Evolutionary conservation across 164 flowering plant genomes (phyloP), one percentile per base, ranked within the genome.

Genomic region (Pachysandra terminalis): DNA sequence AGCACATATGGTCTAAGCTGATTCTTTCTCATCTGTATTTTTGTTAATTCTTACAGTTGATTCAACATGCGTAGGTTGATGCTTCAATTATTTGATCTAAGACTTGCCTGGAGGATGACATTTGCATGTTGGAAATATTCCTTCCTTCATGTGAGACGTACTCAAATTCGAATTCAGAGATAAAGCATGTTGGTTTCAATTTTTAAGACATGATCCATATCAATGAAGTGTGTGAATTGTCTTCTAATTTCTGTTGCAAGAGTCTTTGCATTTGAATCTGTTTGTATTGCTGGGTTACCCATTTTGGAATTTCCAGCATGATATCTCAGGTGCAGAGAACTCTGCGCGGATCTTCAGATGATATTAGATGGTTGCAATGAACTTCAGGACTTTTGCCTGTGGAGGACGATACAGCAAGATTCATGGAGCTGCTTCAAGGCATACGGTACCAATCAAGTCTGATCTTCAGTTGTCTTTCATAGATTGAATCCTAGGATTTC

Each of bases 321-420:
- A 61, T 78, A 53, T 82, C 84, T 70, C 84, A 94, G 52, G 68
- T 85, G n/a, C 71, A 63, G 41, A 91, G 27, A 73, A 83, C 93
- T 19, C 71, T 93, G 73, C 83, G 59, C 59, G 98, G 97, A 24
- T 93, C 98, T 68, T 79, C 92, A 59, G 85, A 79, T 78, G 96
- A 93, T 78, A 89, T 93, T 80, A 96, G 98, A 65, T 93, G 96
- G 98, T 73, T 93, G 83, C 96, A 86, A 56, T 62, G 63, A 19
- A 72, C 78, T 73, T 85, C 90, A 52, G 90, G 82, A 68, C 61
- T 88, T 78, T 80, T 87, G 69, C 86, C 88, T 56, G 88, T 85
- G 51, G 75, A 74, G 71, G 96, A 93, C 78, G 96, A 96, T 37
- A 87, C 98, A 53, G 22, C 78, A 56, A 88, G 90, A 79, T 94